These are phyloP conservation scores for Amanita polypyramis DNA, from an alignment of 768 basidiomycete genomes.

Conservation along the genomic window DNA sequence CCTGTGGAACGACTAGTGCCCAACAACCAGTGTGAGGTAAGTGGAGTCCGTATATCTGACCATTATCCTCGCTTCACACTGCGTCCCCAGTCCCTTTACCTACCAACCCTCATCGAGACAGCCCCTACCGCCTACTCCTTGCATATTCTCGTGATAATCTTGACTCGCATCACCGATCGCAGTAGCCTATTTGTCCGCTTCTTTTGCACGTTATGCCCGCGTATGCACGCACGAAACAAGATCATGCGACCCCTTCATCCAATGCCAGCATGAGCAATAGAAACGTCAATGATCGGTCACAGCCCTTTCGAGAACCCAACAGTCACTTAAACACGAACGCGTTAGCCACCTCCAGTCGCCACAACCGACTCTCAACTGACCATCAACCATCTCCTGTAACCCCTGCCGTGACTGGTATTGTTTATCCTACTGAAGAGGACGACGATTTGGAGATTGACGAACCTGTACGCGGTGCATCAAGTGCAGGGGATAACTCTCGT, in stretches of 20 bases:
- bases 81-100: background rate
- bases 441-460: slow-evolving; percentile 21
- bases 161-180: background rate
- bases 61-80: slow-evolving; percentile 5
- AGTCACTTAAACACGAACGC: slow-evolving; percentile 1
- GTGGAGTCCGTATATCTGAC: slow-evolving; percentile 3
- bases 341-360: background rate
- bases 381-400: slow-evolving; percentile 25
- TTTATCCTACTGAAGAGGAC: slow-evolving; percentile 33
- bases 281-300: slow-evolving; percentile 5
- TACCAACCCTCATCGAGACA: background rate
- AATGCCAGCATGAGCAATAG: background rate
- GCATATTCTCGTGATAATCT: background rate
- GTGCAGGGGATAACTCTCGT: background rate
- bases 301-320: slow-evolving; percentile 9
- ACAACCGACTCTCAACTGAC: slow-evolving; percentile 12
- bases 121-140: background rate
- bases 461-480: slow-evolving; percentile 6
- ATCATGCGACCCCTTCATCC: background rate
- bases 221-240: slow-evolving; percentile 4
- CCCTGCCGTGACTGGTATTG: slow-evolving; percentile 37
- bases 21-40: slow-evolving; percentile 4
- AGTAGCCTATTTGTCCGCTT: background rate
- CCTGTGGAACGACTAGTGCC: slow-evolving; percentile 1
- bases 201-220: slow-evolving; percentile 3